A percentile compares a stretch with the other conserved stretches of the same genome.
Conservation (phyloP, 2,329 filamentous ascomycete genomes). For the Epichloe coenophiala region DNA sequence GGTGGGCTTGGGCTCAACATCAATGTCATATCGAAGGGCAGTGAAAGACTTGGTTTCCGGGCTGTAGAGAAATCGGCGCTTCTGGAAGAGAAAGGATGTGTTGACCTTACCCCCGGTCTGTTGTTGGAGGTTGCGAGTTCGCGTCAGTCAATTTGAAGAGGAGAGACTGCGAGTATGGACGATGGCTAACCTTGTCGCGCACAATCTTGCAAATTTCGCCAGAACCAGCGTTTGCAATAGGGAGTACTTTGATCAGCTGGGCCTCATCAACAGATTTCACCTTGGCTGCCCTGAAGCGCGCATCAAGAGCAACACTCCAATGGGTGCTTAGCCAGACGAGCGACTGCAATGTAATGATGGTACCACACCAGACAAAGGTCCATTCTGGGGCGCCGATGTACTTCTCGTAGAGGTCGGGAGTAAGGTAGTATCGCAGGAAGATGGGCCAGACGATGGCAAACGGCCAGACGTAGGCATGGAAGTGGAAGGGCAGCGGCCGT, state of each 20-base stretch:
- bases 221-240: conserved; percentile 74
- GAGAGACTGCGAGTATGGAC: not conserved
- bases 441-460: conserved; percentile 85
- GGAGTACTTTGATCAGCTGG: conserved; percentile 82
- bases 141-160: not conserved
- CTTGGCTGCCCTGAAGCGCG: conserved; percentile 64
- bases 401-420: conserved; percentile 70
- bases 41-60: conserved; percentile 59
- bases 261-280: conserved; percentile 61
- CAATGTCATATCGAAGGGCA: conserved; percentile 71
- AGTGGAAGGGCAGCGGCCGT: conserved; percentile 65
- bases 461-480: conserved; percentile 87
- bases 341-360: conserved; percentile 77
- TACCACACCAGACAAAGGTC: conserved; percentile 89
- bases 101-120: conserved; percentile 60
- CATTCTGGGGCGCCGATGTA: conserved; percentile 92
- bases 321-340: conserved; percentile 92
- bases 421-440: conserved; percentile 81
- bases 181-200: conserved; percentile 48
- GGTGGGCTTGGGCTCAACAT: conserved; percentile 68
- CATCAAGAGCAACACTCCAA: conserved; percentile 85
- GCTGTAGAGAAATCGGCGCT: conserved; percentile 85
- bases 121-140: not conserved
- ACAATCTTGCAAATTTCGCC: conserved; percentile 76
- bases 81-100: conserved; percentile 90